Percentiles rank a stretch among this genome's conserved stretches.
These are phyloP conservation scores for Limtongia smithiae DNA, from an alignment of 805 yeast genomes.

Conservation along the genomic window DNA sequence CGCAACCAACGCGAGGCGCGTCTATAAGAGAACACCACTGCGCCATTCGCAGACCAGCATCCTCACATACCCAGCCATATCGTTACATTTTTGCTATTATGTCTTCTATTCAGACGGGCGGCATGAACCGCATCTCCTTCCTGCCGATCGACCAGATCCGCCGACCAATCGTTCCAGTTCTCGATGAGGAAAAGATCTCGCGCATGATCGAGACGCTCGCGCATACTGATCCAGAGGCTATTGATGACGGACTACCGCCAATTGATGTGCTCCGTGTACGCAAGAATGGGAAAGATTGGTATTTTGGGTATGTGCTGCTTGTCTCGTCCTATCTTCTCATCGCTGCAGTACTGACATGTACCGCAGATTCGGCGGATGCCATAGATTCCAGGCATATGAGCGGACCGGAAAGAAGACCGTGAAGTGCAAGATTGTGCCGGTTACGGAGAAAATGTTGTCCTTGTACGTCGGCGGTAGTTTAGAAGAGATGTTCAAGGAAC, in stretches of 20 bases:
- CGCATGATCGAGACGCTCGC: conserved; percentile 56
- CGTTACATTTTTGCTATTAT: too few species aligned
- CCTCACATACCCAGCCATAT: too few species aligned
- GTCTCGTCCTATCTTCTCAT: too few species aligned
- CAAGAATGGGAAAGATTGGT: conserved; percentile 57
- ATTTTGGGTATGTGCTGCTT: conserved; percentile 35
- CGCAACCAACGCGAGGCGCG: too few species aligned
- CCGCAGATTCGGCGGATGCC: conserved; percentile 82
- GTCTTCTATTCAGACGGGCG: conserved; percentile 61
- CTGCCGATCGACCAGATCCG: conserved; percentile 66
- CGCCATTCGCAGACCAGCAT: not conserved
- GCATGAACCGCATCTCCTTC: conserved; percentile 49
- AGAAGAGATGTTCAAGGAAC: conserved; percentile 24
- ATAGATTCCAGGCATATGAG: conserved; percentile 83
- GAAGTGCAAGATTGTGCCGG: conserved; percentile 68
- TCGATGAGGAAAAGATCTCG: conserved; percentile 68
- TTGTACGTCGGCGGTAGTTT: conserved; percentile 60
- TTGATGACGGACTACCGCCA: conserved; percentile 51
- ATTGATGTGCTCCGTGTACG: conserved; percentile 70
- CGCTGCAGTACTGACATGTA: too few species aligned
- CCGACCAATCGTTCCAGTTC: conserved; percentile 82
- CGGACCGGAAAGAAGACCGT: conserved; percentile 49
- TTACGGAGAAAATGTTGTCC: conserved; percentile 62
- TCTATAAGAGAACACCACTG: too few species aligned
- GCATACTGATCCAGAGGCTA: conserved; percentile 41